These are phyloP conservation scores for Antrodiella citrinella DNA, from an alignment of 768 basidiomycete genomes.

Conservation along the genomic window DNA sequence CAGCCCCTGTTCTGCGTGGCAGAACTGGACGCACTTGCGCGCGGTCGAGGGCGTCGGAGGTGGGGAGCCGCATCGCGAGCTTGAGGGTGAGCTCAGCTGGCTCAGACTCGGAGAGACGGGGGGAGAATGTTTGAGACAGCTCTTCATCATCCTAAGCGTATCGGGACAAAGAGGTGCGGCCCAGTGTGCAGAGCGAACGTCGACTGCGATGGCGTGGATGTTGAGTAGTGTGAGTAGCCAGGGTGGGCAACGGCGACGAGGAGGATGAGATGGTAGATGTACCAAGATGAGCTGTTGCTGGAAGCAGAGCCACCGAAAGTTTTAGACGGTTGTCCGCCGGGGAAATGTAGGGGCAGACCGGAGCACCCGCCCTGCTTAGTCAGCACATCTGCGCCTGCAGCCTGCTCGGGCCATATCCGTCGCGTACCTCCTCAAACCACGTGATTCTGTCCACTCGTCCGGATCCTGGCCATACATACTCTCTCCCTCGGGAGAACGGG, in stretches of 20 bases:
- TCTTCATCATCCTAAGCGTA: slow-evolving; percentile 9
- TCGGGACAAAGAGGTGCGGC: not conserved
- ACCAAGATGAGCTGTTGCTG: not conserved
- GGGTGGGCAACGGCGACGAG: not conserved
- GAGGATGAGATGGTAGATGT: not conserved
- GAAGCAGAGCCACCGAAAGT: not conserved
- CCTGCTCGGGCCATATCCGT: not conserved
- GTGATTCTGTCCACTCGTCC: no score
- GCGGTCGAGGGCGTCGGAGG: slow-evolving; percentile 1
- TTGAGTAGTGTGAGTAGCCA: not conserved
- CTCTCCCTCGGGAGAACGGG: no score
- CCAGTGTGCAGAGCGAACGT: not conserved
- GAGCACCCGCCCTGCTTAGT: not conserved
- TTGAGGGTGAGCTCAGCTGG: slow-evolving; percentile 1
- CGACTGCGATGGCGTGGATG: not conserved
- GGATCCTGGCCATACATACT: no score
- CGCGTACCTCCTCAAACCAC: not conserved
- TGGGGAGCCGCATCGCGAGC: slow-evolving; percentile 3
- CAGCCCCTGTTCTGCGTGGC: slow-evolving; percentile 8
- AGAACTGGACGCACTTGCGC: slow-evolving; percentile 14
- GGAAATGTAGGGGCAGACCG: not conserved
- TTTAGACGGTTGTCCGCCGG: not conserved
- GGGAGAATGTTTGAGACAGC: slow-evolving; percentile 13
- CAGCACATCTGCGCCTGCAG: not conserved
- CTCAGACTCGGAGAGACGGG: slow-evolving; percentile 2